Evolutionary conservation across 371 early-diverging fungal species (phyloP), one percentile per base, ranked within the genome.

Genomic region (Saksenaea vasiformis): DNA sequence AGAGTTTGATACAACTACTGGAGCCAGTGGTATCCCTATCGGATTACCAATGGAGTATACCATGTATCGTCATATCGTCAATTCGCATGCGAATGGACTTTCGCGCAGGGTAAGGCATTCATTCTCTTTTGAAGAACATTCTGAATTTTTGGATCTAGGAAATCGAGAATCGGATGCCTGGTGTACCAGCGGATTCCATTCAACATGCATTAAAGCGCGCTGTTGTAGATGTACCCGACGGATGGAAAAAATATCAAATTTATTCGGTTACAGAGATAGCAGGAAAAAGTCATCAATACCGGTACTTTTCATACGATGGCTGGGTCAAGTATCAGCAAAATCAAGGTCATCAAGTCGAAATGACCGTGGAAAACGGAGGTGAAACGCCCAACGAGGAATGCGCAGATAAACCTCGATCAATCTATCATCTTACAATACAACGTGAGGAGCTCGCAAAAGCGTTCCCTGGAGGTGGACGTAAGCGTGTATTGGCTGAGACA

Each of bases 251-350:
- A 37, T 54, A 54, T 28, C 53, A 58, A 19, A 15, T 65, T 9
- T 65, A 60, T 26, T 24, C 19, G 19, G 28, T 57, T 13, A 56
- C 56, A 9, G 67, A 67, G 61, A 34, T 51, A 1, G 41, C 26
- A 24, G 67, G 67, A n/a, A 54, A 56, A 17, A 14, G 22, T 17
- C 44, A 58, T 7, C 58, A 44, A 10, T 69, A 69, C 51, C 65
- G 69, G 1, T 69, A 69, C 34, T 69, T 61, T 61, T 43, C 56
- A 19, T 36, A 34, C 17, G 47, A 43, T 26, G 68, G 61, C 5
- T 55, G 56, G 17, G 27, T 38, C 3, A 14, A 34, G 17, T 64
- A 62, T 47, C 37, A 61, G 13, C 10, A 39, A 31, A 61, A 28
- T 8, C 47, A 53, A 27, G 54, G 41, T 9, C 55, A 54, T 8